Evolutionary conservation across 2,329 filamentous ascomycete genomes (phyloP).

Genomic region (Colletotrichum tofieldiae): DNA sequence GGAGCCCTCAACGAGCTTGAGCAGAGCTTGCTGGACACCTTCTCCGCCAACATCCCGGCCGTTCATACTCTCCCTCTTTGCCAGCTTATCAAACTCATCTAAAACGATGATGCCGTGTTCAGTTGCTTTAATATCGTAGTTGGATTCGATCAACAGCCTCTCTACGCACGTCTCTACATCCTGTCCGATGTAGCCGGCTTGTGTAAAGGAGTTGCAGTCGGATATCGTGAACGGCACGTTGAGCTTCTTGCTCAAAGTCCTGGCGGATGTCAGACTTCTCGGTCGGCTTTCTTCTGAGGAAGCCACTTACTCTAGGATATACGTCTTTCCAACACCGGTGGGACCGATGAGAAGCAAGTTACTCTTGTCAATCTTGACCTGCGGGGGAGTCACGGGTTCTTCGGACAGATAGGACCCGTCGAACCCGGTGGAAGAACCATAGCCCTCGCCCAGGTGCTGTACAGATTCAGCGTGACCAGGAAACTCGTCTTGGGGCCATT

Average conservation of each 20-base stretch:
- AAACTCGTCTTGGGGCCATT: constrained; percentile 66
- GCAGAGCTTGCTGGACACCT: constrained; percentile 93
- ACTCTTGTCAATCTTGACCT: constrained; percentile 91
- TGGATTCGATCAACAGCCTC: constrained; percentile 88
- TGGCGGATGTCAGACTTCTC: constrained; percentile 55
- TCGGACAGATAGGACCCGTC: constrained; percentile 67
- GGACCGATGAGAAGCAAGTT: constrained; percentile 93
- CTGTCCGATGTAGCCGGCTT: constrained; percentile 97
- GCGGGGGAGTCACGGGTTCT: constrained; percentile 59
- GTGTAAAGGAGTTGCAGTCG: constrained; percentile 95
- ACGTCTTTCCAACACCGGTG: constrained; percentile 95
- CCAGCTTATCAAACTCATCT: constrained; percentile 98
- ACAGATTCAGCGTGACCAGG: constrained; percentile 66
- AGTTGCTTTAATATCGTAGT: constrained; percentile 87
- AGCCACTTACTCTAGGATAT: constrained; percentile 80
- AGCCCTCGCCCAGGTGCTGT: constrained; percentile 58
- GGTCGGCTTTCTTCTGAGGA: no score
- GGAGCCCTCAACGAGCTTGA: constrained; percentile 97
- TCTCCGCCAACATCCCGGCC: constrained; percentile 96
- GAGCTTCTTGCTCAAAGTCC: constrained; percentile 91
- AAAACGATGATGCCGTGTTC: constrained; percentile 96
- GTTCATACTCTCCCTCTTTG: constrained; percentile 87
- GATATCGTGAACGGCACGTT: constrained; percentile 96
- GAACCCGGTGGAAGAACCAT: constrained; percentile 45
- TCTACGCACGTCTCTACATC: constrained; percentile 98